Percentiles rank a stretch among this genome's conserved stretches.
These are phyloP conservation scores for Blastobotrys elegans DNA, from an alignment of 1,139 yeast species.

Conservation along the genomic window DNA sequence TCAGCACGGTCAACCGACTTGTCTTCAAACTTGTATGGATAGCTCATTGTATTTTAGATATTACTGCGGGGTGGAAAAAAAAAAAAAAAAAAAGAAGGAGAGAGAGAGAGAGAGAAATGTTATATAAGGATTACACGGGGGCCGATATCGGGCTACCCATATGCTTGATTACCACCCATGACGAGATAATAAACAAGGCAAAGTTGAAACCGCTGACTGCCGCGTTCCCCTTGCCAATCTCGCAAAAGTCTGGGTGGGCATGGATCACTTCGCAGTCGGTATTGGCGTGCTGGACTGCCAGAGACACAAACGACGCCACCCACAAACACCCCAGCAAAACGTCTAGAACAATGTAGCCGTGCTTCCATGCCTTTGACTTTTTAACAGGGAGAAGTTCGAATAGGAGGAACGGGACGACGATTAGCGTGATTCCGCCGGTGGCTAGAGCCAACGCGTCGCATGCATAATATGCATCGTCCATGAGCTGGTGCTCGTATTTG, in stretches of 20 bases:
- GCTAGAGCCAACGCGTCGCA: constrained; percentile 1
- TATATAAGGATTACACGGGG: neutral
- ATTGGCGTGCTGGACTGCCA: constrained; percentile 1
- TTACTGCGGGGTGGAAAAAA: neutral
- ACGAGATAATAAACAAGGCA: neutral
- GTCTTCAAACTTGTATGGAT: constrained; percentile 13
- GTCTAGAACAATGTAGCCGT: neutral
- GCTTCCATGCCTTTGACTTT: neutral
- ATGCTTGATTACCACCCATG: neutral
- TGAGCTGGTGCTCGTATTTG: neutral
- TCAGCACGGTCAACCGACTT: neutral
- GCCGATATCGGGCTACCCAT: neutral
- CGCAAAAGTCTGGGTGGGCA: neutral
- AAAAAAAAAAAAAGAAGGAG: too few species aligned
- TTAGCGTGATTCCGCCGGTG: neutral
- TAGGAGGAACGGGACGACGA: neutral
- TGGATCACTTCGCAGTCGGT: neutral
- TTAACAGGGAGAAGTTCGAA: neutral
- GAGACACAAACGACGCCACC: neutral
- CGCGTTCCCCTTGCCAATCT: constrained; percentile 1
- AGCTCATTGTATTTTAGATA: constrained; percentile 1
- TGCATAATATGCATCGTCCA: neutral
- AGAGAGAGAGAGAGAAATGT: neutral
- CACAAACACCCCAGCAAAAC: neutral
- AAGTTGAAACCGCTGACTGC: neutral